Evolutionary conservation across 2,329 filamentous ascomycete species (phyloP), one percentile per base, ranked within the genome.

Genomic region (Colletotrichum lindemuthianum): DNA sequence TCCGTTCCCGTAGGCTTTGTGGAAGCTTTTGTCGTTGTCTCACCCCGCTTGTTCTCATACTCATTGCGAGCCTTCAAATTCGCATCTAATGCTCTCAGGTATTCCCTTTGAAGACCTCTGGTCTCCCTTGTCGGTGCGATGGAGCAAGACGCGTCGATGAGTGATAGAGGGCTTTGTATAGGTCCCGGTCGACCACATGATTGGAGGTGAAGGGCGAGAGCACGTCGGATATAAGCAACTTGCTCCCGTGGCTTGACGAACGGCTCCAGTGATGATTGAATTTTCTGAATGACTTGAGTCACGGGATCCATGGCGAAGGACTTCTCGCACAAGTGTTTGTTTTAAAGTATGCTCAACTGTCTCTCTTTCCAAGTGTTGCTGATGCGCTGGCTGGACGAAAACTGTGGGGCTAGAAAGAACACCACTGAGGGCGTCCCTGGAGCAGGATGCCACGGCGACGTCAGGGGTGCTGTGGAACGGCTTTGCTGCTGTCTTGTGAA

Each of bases 171-270:
- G 24, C 76, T 77, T 47, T 73, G 74, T 52, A 80, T 72, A 34
- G 79, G 74, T n/a, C 76, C 79, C 65, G 79, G 75, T 13, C 80
- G 75, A 15, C 84, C 71, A 67, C 78, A 81, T 24, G 82, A 79
- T 34, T 80, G 81, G 5, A 90, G 76, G 67, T 88, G 81, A 16
- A 84, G 79, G 45, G 84, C 81, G 49, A 88, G 71, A 36, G 88
- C 76, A 53, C 83, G 84, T 66, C 85, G 81, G 60, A 90, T 84
- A 50, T 84, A 83, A 40, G 82, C 78, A 52, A 82, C 80, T 68
- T 90, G 85, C 61, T 88, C 85, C 33, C 86, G 81, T 34, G 84
- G 81, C 55, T 84, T 86, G 60, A 89, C 78, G 65, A 82, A 87
- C 5, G 84, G 82, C 39, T 79, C 76, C 24, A 90, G 78, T 15